Conservation (phyloP, 306 rosid species). For the Ceratonia siliqua region DNA sequence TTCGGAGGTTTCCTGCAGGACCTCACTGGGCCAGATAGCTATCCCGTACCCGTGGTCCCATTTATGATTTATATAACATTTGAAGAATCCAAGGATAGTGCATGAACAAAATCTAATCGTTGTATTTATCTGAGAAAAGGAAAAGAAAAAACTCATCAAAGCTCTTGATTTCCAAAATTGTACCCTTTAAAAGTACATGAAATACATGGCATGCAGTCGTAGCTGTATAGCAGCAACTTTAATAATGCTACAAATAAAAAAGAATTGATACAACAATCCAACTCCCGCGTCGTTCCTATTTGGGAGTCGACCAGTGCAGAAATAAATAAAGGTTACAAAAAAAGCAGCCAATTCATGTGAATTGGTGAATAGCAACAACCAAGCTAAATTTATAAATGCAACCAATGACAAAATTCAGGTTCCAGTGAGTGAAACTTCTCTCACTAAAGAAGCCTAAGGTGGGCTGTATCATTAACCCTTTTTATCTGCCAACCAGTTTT, state of each 20-base stretch:
- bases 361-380: conserved; percentile 39
- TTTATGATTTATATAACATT: background rate
- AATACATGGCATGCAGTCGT: conserved; percentile 32
- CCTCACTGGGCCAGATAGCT: background rate
- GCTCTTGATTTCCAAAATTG: conserved; percentile 28
- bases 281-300: conserved; percentile 68
- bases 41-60: conserved; percentile 15
- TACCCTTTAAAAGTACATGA: conserved; percentile 24
- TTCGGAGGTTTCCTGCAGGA: background rate
- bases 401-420: conserved; percentile 33
- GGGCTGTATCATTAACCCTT: conserved; percentile 83
- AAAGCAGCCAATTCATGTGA: conserved; percentile 35
- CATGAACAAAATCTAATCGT: background rate
- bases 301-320: conserved; percentile 43
- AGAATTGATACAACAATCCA: conserved; percentile 67
- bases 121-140: background rate
- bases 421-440: conserved; percentile 16
- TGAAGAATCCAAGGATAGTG: background rate
- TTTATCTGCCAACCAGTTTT: conserved; percentile 97
- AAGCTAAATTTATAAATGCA: conserved; percentile 30
- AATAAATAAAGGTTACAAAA: conserved; percentile 58
- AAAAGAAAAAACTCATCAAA: background rate
- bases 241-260: conserved; percentile 54
- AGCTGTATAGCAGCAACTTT: conserved; percentile 46
- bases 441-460: conserved; percentile 87